Conservation (phyloP, 2,329 filamentous ascomycete genomes). For the Thelonectria discophora region DNA sequence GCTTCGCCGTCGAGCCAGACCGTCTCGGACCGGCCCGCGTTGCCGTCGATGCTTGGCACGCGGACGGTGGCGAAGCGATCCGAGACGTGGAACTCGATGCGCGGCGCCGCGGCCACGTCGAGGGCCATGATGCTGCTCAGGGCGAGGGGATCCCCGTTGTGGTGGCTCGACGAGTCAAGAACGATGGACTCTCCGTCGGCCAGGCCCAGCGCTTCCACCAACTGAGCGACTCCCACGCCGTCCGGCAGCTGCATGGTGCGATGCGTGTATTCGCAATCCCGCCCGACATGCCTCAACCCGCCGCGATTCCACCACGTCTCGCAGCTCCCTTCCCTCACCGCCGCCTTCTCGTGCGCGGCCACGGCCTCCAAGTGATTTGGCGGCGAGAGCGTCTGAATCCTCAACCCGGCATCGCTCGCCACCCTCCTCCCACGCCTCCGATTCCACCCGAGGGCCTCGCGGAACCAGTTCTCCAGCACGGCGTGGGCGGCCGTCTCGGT, state of each 20-base stretch:
- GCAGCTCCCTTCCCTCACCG: not conserved
- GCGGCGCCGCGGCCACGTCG: constrained; percentile 64
- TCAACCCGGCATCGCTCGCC: constrained; percentile 22
- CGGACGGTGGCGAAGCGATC: constrained; percentile 50
- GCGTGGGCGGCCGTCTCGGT: constrained; percentile 73
- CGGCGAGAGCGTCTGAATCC: constrained; percentile 39
- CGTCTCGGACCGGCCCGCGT: constrained; percentile 21
- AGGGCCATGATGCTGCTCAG: constrained; percentile 79
- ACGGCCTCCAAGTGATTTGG: constrained; percentile 38
- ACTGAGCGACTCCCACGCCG: constrained; percentile 60
- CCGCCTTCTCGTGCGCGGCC: constrained; percentile 23
- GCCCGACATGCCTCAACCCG: constrained; percentile 28
- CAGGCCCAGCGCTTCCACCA: constrained; percentile 61
- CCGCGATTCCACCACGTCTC: constrained; percentile 27
- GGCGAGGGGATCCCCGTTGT: constrained; percentile 53
- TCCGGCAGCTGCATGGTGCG: constrained; percentile 54
- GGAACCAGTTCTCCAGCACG: constrained; percentile 81
- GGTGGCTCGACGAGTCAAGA: constrained; percentile 67
- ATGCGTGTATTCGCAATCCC: constrained; percentile 48
- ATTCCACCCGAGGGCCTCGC: constrained; percentile 70
- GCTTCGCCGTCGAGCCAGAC: constrained; percentile 39
- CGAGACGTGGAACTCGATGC: constrained; percentile 65
- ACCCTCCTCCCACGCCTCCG: constrained; percentile 36
- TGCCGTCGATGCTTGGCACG: constrained; percentile 29
- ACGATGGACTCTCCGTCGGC: constrained; percentile 60